Evolutionary conservation across 768 basidiomycete species (phyloP).

Genomic region (Pleurotus sapidus): DNA sequence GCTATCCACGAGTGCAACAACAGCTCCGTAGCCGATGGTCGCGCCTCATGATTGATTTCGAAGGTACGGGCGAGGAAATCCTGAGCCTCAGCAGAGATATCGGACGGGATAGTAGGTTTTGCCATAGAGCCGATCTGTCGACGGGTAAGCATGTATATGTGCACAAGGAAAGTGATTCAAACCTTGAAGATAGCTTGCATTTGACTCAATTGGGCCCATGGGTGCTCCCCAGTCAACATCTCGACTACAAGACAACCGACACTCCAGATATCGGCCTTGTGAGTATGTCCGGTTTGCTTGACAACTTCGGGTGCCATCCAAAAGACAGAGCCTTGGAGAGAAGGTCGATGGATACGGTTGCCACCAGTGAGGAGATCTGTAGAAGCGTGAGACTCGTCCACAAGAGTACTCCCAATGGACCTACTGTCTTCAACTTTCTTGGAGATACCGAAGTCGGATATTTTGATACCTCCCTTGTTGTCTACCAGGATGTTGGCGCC

Average conservation of each 20-base stretch:
- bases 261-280: conserved; percentile 95
- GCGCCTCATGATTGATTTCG: conserved; percentile 75
- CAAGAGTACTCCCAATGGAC: conserved; percentile 27
- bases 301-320: conserved; percentile 99
- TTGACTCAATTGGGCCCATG: conserved; percentile 93
- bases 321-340: conserved; percentile 95
- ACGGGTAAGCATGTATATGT: neutral
- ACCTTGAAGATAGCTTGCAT: conserved; percentile 99
- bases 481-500: conserved; percentile 98
- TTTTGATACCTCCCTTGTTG: conserved; percentile 97
- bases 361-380: conserved; percentile 44
- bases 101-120: conserved; percentile 84
- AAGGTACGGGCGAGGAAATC: conserved; percentile 87
- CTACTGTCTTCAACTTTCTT: conserved; percentile 96
- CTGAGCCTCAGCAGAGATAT: conserved; percentile 86
- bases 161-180: neutral
- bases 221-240: conserved; percentile 95
- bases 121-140: conserved; percentile 87
- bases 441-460: conserved; percentile 95
- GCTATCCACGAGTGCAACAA: conserved; percentile 75
- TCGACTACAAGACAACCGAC: conserved; percentile 94
- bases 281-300: conserved; percentile 89
- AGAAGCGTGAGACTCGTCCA: neutral
- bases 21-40: conserved; percentile 77
- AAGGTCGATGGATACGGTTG: conserved; percentile 81